Evolutionary conservation across 2,329 filamentous ascomycete species (phyloP).

Genomic region (Endoconidiophora laricicola): DNA sequence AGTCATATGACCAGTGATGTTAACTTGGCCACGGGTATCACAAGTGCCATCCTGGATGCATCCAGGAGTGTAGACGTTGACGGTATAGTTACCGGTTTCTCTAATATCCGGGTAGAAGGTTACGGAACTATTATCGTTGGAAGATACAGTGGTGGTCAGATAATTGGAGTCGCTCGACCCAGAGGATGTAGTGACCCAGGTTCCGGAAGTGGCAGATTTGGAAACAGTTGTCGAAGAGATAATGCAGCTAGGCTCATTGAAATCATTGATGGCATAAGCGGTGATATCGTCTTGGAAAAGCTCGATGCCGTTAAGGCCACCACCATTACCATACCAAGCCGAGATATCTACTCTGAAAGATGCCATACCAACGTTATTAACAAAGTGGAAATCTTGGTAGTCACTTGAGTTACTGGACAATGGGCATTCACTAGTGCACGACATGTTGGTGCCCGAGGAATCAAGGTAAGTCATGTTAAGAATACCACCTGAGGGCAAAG

Average conservation of each 20-base stretch:
- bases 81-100: constrained; percentile 79
- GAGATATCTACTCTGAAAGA: constrained; percentile 72
- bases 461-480: constrained; percentile 92
- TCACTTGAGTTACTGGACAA: constrained; percentile 52
- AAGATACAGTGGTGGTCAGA: constrained; percentile 47
- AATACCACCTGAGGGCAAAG: constrained; percentile 74
- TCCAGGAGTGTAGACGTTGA: constrained; percentile 84
- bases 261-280: constrained; percentile 67
- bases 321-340: constrained; percentile 73
- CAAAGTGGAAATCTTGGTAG: constrained; percentile 84
- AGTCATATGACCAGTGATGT: constrained; percentile 59
- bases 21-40: constrained; percentile 58
- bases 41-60: constrained; percentile 71
- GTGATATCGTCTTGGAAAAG: constrained; percentile 75
- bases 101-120: constrained; percentile 71
- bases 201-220: constrained; percentile 50
- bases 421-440: constrained; percentile 74
- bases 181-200: constrained; percentile 56
- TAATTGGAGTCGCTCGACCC: constrained; percentile 53
- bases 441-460: constrained; percentile 45
- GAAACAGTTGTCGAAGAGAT: constrained; percentile 40
- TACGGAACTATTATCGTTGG: constrained; percentile 40
- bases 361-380: constrained; percentile 77
- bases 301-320: constrained; percentile 71
- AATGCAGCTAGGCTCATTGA: constrained; percentile 75